Percentiles rank a stretch among this genome's conserved stretches.
phyloP scores from a whole-genome alignment of 208 protist genomes.

The Phytomonas sp. region DNA sequence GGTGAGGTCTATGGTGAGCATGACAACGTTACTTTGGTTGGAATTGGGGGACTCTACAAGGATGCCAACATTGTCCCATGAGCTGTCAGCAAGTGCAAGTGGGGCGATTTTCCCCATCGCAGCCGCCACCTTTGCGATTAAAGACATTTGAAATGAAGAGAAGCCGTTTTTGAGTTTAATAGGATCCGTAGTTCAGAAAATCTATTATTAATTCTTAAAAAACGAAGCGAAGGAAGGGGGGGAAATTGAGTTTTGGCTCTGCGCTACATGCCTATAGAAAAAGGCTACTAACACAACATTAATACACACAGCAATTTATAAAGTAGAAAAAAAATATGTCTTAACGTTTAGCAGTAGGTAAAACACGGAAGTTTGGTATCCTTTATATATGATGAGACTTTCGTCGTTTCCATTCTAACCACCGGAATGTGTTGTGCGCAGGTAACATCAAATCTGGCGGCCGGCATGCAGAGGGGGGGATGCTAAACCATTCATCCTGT shows the following conservation, averaged over 20 bases:
- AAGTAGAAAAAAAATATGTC: neutral
- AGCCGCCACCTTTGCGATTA: constrained; percentile 40
- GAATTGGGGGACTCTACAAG: constrained; percentile 81
- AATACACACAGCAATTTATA: neutral
- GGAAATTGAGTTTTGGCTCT: neutral
- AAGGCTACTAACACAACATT: neutral
- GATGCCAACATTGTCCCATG: constrained; percentile 92
- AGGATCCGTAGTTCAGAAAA: neutral
- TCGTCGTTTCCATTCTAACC: constrained; percentile 33
- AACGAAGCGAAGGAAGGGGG: neutral
- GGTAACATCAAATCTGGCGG: constrained; percentile 57
- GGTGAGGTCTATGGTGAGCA: constrained; percentile 90
- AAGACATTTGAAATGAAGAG: constrained; percentile 17
- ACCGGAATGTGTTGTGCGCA: constrained; percentile 54
- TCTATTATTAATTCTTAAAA: constrained; percentile 3
- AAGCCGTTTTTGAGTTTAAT: neutral
- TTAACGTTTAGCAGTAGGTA: neutral
- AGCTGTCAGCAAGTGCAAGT: constrained; percentile 76
- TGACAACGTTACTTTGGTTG: constrained; percentile 36
- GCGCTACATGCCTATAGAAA: neutral
- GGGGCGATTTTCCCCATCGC: constrained; percentile 82
- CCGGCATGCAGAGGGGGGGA: constrained; percentile 38
- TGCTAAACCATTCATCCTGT: constrained; percentile 64
- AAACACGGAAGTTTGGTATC: neutral
- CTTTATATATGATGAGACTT: constrained; percentile 10